Conservation (phyloP, 2,329 filamentous ascomycete genomes). For the Setomelanomma holmii region DNA sequence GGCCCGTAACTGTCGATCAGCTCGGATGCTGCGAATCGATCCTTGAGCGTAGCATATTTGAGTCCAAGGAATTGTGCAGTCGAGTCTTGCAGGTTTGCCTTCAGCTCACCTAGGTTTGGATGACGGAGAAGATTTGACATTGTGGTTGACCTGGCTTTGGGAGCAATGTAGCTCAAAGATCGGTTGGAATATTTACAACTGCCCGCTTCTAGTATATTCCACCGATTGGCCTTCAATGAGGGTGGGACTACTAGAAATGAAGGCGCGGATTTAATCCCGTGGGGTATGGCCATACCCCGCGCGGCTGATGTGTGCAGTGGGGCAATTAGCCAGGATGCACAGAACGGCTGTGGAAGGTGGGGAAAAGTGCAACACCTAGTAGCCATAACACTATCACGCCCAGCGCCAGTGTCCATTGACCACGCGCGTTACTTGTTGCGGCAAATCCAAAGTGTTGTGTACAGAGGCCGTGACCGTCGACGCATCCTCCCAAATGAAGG, state of each 20-base stretch:
- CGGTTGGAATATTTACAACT: background rate
- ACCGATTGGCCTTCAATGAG: background rate
- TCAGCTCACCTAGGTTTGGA: constrained; percentile 29
- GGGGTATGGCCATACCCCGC: constrained; percentile 1
- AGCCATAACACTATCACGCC: no score
- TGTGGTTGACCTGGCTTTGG: background rate
- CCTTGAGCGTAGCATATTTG: constrained; percentile 48
- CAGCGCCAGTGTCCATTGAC: no score
- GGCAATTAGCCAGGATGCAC: background rate
- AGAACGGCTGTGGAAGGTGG: background rate
- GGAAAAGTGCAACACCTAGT: background rate
- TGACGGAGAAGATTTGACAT: constrained; percentile 35
- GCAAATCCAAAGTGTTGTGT: no score
- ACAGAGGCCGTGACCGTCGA: no score
- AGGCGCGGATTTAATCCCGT: constrained; percentile 2
- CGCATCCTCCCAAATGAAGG: no score
- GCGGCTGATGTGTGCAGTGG: constrained; percentile 1
- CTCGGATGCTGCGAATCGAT: constrained; percentile 46
- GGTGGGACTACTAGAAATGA: background rate
- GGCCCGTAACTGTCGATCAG: constrained; percentile 34
- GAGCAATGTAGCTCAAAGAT: background rate
- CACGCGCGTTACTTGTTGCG: no score
- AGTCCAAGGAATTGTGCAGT: constrained; percentile 47
- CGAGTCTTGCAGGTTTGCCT: constrained; percentile 31
- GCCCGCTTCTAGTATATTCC: no score